Evolutionary conservation across 257 asterid genomes (phyloP).

Genomic region (Primulina tabacum): DNA sequence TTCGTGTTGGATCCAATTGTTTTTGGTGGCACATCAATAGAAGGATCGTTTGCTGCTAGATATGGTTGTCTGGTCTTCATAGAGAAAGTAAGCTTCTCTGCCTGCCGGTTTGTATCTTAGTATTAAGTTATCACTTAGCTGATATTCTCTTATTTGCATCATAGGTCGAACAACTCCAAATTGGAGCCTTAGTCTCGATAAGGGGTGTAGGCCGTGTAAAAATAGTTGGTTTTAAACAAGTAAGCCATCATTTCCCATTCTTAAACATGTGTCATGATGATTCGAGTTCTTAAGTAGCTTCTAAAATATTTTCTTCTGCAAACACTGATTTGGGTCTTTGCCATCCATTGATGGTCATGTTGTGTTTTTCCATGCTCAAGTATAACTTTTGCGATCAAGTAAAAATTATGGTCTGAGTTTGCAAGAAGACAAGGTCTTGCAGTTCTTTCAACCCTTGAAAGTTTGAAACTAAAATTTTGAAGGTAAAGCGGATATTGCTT

Average conservation of each 20-base stretch:
- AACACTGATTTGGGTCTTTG: neutral
- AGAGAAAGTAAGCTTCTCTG: constrained; percentile 58
- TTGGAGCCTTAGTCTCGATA: constrained; percentile 71
- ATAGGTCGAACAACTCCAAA: constrained; percentile 66
- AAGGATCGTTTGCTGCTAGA: constrained; percentile 72
- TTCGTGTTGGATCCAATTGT: constrained; percentile 72
- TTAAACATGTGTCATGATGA: neutral
- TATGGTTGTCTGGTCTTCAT: constrained; percentile 68
- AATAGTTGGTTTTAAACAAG: constrained; percentile 58
- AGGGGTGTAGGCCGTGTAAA: constrained; percentile 80
- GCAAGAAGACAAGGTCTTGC: neutral
- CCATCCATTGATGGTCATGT: neutral
- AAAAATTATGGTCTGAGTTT: neutral
- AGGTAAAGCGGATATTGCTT: neutral
- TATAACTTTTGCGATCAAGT: neutral
- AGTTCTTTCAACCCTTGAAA: neutral
- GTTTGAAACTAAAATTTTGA: neutral
- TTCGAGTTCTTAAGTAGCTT: constrained; percentile 5
- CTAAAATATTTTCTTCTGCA: neutral
- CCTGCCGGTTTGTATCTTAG: constrained; percentile 15
- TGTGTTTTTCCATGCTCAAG: neutral
- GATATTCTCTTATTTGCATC: constrained; percentile 19
- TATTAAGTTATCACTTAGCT: constrained; percentile 3
- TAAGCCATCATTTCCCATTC: constrained; percentile 20
- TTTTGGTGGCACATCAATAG: constrained; percentile 45